A percentile compares a stretch with the other conserved stretches of the same genome.
These are phyloP conservation scores for Tilletia setariae DNA, from an alignment of 1,284 basidiomycete genomes.

Conservation along the genomic window DNA sequence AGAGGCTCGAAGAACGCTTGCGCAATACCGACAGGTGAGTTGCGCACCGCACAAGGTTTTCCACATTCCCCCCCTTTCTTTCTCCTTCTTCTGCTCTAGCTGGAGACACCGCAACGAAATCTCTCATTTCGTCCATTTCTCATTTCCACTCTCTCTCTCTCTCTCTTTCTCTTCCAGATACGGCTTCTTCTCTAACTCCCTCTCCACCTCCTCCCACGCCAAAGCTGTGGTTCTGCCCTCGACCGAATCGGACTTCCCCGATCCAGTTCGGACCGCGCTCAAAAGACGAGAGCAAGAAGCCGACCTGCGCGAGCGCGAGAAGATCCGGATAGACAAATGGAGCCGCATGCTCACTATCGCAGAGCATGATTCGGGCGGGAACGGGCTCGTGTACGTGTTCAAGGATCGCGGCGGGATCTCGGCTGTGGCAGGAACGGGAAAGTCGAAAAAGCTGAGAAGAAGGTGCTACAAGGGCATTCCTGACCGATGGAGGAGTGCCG, in stretches of 20 bases:
- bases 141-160: not conserved
- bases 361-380: conserved; percentile 31
- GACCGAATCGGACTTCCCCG: not conserved
- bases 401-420: conserved; percentile 19
- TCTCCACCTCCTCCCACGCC: conserved; percentile 11
- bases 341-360: conserved; percentile 34
- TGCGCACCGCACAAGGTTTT: too few species aligned
- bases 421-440: conserved; percentile 28
- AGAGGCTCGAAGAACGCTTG: conserved; percentile 30
- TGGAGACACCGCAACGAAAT: too few species aligned
- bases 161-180: conserved; percentile 2
- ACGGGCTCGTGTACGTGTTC: conserved; percentile 18
- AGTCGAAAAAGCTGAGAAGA: conserved; percentile 58
- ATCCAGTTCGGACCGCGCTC: conserved; percentile 6
- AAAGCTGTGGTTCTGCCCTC: not conserved
- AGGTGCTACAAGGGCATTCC: conserved; percentile 93
- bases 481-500: conserved; percentile 88
- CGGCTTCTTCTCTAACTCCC: conserved; percentile 21
- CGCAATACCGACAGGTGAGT: conserved; percentile 35
- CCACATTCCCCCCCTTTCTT: too few species aligned
- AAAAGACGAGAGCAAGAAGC: not conserved
- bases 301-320: conserved; percentile 27
- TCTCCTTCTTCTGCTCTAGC: not conserved
- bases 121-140: not conserved
- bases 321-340: conserved; percentile 40